These are phyloP conservation scores for Angomonas deanei DNA, from an alignment of 208 protist genomes.

Conservation along the genomic window DNA sequence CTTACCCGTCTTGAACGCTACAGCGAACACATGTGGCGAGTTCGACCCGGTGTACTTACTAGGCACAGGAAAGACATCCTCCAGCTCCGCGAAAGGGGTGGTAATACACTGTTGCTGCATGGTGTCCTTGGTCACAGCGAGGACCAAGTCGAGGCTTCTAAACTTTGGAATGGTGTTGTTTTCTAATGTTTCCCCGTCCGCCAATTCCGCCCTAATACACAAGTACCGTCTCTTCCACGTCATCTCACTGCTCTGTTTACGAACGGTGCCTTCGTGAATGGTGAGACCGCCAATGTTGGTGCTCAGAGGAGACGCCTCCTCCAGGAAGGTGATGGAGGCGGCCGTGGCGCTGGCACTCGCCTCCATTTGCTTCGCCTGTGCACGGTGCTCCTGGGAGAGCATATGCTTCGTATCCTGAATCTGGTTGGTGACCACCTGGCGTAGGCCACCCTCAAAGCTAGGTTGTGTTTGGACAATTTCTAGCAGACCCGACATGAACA, in stretches of 20 bases:
- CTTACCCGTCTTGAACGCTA: conserved; percentile 74
- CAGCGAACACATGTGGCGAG: conserved; percentile 62
- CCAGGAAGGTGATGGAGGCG: conserved; percentile 51
- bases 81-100: conserved; percentile 61
- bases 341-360: conserved; percentile 32
- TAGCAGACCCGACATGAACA: conserved; percentile 66
- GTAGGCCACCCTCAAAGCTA: conserved; percentile 45
- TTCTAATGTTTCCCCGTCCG: conserved; percentile 35
- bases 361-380: conserved; percentile 43
- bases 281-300: conserved; percentile 44
- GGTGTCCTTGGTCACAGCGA: conserved; percentile 71
- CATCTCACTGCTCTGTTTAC: conserved; percentile 76
- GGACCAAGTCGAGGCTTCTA: conserved; percentile 58
- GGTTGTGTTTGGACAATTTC: conserved; percentile 74
- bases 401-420: conserved; percentile 62
- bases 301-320: conserved; percentile 56
- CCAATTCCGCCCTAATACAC: conserved; percentile 63
- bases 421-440: conserved; percentile 48
- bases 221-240: conserved; percentile 71
- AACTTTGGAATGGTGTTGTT: conserved; percentile 52
- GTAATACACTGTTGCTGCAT: conserved; percentile 77
- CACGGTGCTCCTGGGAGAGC: conserved; percentile 37
- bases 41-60: conserved; percentile 74
- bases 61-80: conserved; percentile 73
- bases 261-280: conserved; percentile 52